A percentile compares a stretch with the other conserved stretches of the same genome.
These are phyloP conservation scores for Paracorniculantispora psalliotae DNA, from an alignment of 2,329 filamentous ascomycete genomes.

Conservation along the genomic window DNA sequence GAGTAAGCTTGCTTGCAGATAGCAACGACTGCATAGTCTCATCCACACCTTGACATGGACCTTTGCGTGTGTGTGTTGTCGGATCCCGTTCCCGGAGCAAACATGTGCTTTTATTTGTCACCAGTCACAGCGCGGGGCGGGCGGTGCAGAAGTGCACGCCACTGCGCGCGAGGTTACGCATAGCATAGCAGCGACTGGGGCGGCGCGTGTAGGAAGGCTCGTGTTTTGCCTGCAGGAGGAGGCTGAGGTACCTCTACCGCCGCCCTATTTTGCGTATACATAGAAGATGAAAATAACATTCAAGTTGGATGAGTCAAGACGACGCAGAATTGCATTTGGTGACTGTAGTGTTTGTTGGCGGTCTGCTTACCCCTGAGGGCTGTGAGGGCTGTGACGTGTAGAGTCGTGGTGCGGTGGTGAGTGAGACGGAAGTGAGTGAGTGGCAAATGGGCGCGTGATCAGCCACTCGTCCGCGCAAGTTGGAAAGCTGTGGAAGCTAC, in stretches of 20 bases:
- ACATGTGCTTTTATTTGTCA: background rate
- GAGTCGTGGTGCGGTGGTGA: background rate
- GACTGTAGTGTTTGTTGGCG: background rate
- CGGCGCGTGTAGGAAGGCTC: background rate
- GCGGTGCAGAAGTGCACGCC: constrained; percentile 5
- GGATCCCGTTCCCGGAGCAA: background rate
- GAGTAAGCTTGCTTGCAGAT: constrained; percentile 4
- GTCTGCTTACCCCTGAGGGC: constrained; percentile 9
- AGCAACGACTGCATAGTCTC: background rate
- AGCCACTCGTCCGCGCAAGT: too few species aligned
- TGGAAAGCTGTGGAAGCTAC: too few species aligned
- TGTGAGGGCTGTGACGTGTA: constrained; percentile 11
- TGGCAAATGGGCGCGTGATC: constrained; percentile 8
- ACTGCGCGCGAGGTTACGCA: constrained; percentile 4
- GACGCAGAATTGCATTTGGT: background rate
- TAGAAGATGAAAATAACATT: constrained; percentile 6
- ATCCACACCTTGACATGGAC: background rate
- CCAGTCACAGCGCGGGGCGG: background rate
- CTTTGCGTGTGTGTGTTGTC: background rate
- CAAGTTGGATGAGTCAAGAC: constrained; percentile 1
- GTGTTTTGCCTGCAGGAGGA: background rate
- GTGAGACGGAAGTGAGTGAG: constrained; percentile 3
- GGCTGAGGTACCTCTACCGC: background rate
- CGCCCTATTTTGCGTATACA: constrained; percentile 2
- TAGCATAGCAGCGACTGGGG: background rate